phyloP scores from a whole-genome alignment of 2,329 filamentous ascomycete species.

The Xylaria digitata region DNA sequence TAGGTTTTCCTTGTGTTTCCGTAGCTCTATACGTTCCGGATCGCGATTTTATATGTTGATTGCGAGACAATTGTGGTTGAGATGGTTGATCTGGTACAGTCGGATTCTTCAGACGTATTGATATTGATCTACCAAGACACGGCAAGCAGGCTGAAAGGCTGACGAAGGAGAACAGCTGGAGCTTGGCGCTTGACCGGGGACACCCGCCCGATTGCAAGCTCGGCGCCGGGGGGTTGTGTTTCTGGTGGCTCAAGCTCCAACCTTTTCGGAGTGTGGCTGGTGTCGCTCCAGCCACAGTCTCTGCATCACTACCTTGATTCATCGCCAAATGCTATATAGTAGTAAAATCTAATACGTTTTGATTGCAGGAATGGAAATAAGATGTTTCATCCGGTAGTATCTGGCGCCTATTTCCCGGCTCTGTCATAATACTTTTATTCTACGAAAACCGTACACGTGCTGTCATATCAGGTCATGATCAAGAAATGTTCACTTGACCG shows the following conservation, averaged over 20 bases:
- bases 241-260: slow-evolving; percentile 11
- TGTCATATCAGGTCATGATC: slow-evolving; percentile 9
- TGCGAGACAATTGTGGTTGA: slow-evolving; percentile 17
- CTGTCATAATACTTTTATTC: not conserved
- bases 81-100: slow-evolving; percentile 3
- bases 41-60: not conserved
- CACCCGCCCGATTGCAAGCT: slow-evolving; percentile 5
- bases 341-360: not conserved
- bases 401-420: not conserved
- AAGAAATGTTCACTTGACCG: slow-evolving; percentile 17
- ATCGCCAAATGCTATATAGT: not conserved
- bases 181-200: slow-evolving; percentile 26
- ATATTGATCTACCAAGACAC: slow-evolving; percentile 36
- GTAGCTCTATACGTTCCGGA: not conserved
- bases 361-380: not conserved
- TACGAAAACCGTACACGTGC: slow-evolving; percentile 1
- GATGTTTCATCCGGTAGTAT: slow-evolving; percentile 9
- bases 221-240: not conserved
- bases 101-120: slow-evolving; percentile 15
- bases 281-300: slow-evolving; percentile 7
- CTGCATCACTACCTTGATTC: not conserved
- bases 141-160: slow-evolving; percentile 55
- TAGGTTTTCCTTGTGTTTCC: not conserved
- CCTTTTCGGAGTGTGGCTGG: slow-evolving; percentile 37
- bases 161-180: slow-evolving; percentile 46